Evolutionary conservation across 306 rosid genomes (phyloP).

Genomic region (Vigna radiata): DNA sequence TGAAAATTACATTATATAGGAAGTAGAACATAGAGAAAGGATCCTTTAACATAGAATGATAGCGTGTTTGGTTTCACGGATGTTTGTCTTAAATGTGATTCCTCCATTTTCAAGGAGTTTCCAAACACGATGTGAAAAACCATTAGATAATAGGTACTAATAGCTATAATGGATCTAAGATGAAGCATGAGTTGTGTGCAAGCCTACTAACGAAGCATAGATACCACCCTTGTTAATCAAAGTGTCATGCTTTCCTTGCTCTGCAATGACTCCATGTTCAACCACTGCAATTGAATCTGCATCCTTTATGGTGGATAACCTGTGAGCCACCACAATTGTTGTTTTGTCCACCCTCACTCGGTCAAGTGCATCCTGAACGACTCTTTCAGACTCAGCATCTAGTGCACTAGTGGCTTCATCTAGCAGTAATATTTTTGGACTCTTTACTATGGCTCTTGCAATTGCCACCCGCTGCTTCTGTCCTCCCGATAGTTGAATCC

Average conservation of each 20-base stretch:
- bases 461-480: constrained; percentile 86
- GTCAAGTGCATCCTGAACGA: constrained; percentile 80
- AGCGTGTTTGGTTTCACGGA: no score
- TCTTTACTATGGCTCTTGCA: constrained; percentile 71
- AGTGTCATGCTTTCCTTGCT: constrained; percentile 70
- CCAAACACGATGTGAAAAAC: background rate
- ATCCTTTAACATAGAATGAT: no score
- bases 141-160: background rate
- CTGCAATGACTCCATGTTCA: constrained; percentile 67
- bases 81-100: no score
- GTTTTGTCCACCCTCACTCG: constrained; percentile 64
- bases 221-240: constrained; percentile 62
- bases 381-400: constrained; percentile 78
- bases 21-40: no score
- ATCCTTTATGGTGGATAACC: constrained; percentile 65
- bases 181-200: constrained; percentile 50
- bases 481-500: constrained; percentile 78
- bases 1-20: no score
- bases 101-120: no score
- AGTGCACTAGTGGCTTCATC: constrained; percentile 89
- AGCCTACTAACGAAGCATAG: constrained; percentile 73
- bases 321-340: constrained; percentile 72
- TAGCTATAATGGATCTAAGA: constrained; percentile 40
- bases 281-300: constrained; percentile 75
- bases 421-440: constrained; percentile 67